Base-by-base conservation (phyloP, 805 yeast species). In the Geotrichum ghanense region DNA sequence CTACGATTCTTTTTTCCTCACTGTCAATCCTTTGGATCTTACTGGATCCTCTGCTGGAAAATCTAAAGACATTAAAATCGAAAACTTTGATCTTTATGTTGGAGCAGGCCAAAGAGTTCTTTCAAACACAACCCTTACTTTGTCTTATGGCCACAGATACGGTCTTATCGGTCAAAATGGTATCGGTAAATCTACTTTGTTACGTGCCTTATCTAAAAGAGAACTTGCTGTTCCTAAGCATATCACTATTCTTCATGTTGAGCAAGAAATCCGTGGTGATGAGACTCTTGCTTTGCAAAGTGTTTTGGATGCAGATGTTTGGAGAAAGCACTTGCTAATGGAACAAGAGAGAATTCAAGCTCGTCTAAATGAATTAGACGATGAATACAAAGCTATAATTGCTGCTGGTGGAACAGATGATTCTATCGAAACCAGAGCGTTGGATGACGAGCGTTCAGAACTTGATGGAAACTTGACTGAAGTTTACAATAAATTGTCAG, bases 101-200 rank as follows among this genome's bases (percentile, higher is more conserved):
- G 97, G 98, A 50, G 94, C 85, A 49, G 97, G 97, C 51, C 82
- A 84, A 65, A 78, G 98, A 67, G 90, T 92, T 46, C 73, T 92
- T 52, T 79, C 90, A 41, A 94, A 89, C 63, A 82, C 97, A 22
- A 75, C 88, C 21, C 75, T 92, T 53, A 80, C 95, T 1, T 74
- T 92, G 53, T 81, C 95, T 23, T 81, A 81, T 62, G 98, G 98
- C 47, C 87, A 84, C 64, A 78, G 97, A 63, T 92, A 92, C 57
- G 99, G 98, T 78, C 69, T 92, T 45, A 96, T 92, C 41, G 99
- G 99, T 66, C 95, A 89, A 63, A 92, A 92, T 70, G 99, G 99
- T 90, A 89, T 92, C 56, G 99, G 99, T 81, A 92, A 92, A 65
- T 89, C 97, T 41, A 92, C 98, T 0, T 69, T 92, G 46, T 71